Evolutionary conservation across 768 basidiomycete species (phyloP).

Genomic region (Lactarius evosmus): DNA sequence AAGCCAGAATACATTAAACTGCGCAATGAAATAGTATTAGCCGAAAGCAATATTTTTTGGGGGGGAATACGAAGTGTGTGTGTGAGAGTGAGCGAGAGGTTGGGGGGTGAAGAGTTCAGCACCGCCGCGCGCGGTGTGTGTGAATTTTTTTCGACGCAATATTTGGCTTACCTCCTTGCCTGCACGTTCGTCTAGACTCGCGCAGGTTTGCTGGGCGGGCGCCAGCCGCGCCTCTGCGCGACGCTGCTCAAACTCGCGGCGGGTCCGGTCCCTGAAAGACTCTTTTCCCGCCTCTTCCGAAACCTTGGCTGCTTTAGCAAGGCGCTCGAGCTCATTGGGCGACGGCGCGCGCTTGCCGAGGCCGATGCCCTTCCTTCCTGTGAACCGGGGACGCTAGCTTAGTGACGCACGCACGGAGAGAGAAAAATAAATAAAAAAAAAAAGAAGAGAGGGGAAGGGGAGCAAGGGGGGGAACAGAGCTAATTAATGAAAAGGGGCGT

Average conservation of each 20-base stretch:
- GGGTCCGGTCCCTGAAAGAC: constrained; percentile 66
- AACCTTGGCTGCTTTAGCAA: constrained; percentile 69
- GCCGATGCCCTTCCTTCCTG: constrained; percentile 80
- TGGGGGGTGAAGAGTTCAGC: no score
- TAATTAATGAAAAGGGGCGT: neutral
- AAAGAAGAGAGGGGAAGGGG: constrained; percentile 6
- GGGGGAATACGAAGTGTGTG: no score
- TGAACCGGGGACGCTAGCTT: neutral
- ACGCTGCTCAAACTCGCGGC: constrained; percentile 71
- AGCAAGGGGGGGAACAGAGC: neutral
- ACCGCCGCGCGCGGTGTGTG: no score
- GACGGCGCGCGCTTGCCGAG: constrained; percentile 64
- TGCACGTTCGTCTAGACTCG: constrained; percentile 68
- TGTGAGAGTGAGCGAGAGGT: no score
- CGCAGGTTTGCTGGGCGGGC: constrained; percentile 72
- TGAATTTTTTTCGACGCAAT: no score
- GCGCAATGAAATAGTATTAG: neutral
- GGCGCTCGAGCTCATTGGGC: constrained; percentile 57
- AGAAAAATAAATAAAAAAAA: no score
- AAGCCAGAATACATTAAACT: constrained; percentile 85
- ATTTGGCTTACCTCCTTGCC: constrained; percentile 54
- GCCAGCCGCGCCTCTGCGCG: constrained; percentile 68
- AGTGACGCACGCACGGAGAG: neutral
- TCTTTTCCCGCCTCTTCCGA: constrained; percentile 52
- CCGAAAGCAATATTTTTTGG: neutral